phyloP scores from a whole-genome alignment of 768 basidiomycete genomes.

The Mycena alexandri region DNA sequence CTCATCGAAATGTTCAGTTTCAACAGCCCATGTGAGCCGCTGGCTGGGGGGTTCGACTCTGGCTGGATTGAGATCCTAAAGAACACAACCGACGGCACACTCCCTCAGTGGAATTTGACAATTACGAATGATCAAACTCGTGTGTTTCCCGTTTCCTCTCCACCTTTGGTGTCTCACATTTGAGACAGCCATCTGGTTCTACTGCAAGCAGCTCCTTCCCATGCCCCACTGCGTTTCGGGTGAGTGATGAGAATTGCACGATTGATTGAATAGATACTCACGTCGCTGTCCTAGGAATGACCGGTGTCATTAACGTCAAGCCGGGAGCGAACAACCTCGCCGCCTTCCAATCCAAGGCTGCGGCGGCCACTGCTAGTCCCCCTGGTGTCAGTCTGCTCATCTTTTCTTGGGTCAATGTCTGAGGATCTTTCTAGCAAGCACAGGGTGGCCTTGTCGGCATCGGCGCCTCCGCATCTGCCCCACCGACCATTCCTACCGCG shows the following conservation, averaged over 20 bases:
- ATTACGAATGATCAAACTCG: conserved; percentile 61
- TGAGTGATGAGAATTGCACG: neutral
- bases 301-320: conserved; percentile 65
- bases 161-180: neutral
- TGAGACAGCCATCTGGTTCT: conserved; percentile 10
- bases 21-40: conserved; percentile 57
- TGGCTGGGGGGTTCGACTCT: conserved; percentile 66
- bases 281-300: conserved; percentile 56
- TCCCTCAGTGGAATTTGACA: conserved; percentile 63
- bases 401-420: neutral
- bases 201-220: neutral
- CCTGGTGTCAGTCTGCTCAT: conserved; percentile 49
- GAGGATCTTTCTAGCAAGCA: conserved; percentile 51
- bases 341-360: conserved; percentile 47
- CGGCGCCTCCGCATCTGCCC: conserved; percentile 60
- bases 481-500: conserved; percentile 38
- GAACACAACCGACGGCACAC: conserved; percentile 32
- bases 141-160: conserved; percentile 42
- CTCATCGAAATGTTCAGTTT: no score
- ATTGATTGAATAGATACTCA: conserved; percentile 48
- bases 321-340: conserved; percentile 57
- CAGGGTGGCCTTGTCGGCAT: conserved; percentile 55
- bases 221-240: neutral
- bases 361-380: no score
- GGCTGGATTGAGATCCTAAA: conserved; percentile 56